Base-by-base conservation (phyloP, 106 monocot genomes). In the Iris macrosiphon region DNA sequence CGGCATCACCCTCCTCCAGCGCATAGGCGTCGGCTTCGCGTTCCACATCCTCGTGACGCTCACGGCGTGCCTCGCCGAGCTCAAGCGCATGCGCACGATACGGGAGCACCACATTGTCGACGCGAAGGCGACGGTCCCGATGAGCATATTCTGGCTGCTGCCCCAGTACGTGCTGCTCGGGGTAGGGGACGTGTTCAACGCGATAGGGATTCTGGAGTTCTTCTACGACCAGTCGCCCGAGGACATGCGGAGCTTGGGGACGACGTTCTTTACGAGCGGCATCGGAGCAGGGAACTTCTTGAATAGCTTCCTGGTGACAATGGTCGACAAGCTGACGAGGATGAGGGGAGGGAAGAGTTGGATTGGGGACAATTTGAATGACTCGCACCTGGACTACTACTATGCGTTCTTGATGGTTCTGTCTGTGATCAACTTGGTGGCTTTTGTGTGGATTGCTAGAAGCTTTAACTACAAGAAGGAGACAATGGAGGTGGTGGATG, bases 141-240 rank as follows among this genome's bases (percentile, higher is more conserved):
- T 90, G 85, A 85, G 72, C 75, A 90, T 85, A 17, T 64, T 91
- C 46, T 82, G 78, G 82, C 60, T 91, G 7, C 32, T 91, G 40
- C 90, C 85, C 0, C 90, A 91, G 63, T 91, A 81, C 53, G 29
- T 73, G 1, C 58, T 91, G 29, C 41, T 85, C 14, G 91, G 91
- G 14, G 3, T 91, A 7, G 75, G 75, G 27, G 91, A 91, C 52
- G 85, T 78, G 37, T 85, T 85, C 65, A 63, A 10, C 21, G 46
- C 81, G 8, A 60, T 91, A 0, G 91, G 81, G 0, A 7, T 82
- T 27, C 62, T 85, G 22, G 81, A 91, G 38, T 85, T 91, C 64
- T 91, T 91, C 81, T 91, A 91, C 39, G 91, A 91, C 39, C 91
- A 91, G 59, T 81, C 85, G 7, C 91, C 81, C 6, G 81, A 91